Evolutionary conservation across 73 alveolate species (phyloP).

Genomic region (Halteria grandinella): DNA sequence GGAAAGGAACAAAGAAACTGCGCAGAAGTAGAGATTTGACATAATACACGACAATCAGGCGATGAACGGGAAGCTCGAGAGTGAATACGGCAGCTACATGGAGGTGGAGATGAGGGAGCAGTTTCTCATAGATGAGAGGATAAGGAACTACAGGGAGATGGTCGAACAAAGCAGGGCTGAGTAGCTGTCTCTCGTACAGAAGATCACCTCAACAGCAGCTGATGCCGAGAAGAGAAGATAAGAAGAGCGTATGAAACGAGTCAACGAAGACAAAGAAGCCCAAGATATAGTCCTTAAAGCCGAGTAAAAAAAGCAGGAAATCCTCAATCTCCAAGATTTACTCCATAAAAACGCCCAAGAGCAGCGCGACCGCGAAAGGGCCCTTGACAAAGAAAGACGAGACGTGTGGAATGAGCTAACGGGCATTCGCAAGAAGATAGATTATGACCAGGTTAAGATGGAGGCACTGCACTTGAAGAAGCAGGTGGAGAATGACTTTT

Average conservation of each 20-base stretch:
- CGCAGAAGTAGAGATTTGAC: not conserved
- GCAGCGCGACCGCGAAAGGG: not conserved
- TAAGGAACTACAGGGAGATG: not conserved
- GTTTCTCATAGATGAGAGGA: constrained; percentile 16
- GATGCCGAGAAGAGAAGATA: not conserved
- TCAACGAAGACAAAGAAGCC: constrained; percentile 2
- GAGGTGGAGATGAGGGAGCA: constrained; percentile 26
- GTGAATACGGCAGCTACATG: not conserved
- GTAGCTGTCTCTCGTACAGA: not conserved
- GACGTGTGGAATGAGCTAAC: constrained; percentile 5
- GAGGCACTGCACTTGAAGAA: constrained; percentile 30
- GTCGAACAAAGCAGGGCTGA: constrained; percentile 6
- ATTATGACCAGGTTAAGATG: constrained; percentile 26
- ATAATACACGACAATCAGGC: not conserved
- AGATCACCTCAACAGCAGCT: not conserved
- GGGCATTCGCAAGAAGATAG: constrained; percentile 8
- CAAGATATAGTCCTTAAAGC: constrained; percentile 2
- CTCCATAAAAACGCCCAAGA: not conserved
- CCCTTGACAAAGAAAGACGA: not conserved
- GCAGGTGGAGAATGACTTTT: constrained; percentile 33
- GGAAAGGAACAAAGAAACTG: not conserved
- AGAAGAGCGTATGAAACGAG: not conserved
- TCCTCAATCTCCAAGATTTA: not conserved
- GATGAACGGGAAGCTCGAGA: not conserved
- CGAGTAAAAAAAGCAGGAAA: constrained; percentile 1